phyloP scores from a whole-genome alignment of 2,329 filamentous ascomycete genomes.

The Penicillium occitanis region DNA sequence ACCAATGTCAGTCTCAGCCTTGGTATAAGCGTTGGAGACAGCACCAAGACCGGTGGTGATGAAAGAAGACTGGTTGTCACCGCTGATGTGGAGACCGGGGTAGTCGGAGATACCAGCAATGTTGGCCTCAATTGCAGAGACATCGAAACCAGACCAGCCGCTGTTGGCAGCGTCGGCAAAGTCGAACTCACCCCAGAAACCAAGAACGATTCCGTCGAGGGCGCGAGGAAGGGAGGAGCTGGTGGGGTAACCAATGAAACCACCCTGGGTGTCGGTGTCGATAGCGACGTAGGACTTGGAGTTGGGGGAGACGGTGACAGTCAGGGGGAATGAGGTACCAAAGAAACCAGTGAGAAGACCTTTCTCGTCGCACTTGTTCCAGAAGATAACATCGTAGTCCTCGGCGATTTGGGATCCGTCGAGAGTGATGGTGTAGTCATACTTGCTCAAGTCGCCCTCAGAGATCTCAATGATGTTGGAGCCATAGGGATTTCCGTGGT shows the following conservation, averaged over 20 bases:
- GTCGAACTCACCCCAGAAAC: slow-evolving; percentile 45
- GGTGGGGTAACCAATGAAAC: slow-evolving; percentile 34
- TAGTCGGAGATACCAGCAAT: slow-evolving; percentile 29
- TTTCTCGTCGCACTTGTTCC: slow-evolving; percentile 41
- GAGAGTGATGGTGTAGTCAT: slow-evolving; percentile 40
- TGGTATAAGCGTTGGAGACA: slow-evolving; percentile 37
- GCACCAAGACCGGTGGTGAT: slow-evolving; percentile 28
- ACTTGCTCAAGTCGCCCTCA: slow-evolving; percentile 33
- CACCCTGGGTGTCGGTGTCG: slow-evolving; percentile 40
- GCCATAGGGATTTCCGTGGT: slow-evolving; percentile 40
- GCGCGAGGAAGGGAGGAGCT: slow-evolving; percentile 29
- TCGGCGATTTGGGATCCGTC: slow-evolving; percentile 32
- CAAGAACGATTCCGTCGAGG: slow-evolving; percentile 35
- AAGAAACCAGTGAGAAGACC: slow-evolving; percentile 36
- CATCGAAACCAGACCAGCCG: slow-evolving; percentile 40
- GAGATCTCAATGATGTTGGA: slow-evolving; percentile 43
- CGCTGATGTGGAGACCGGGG: slow-evolving; percentile 40
- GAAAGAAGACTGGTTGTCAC: slow-evolving; percentile 32
- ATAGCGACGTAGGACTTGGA: slow-evolving; percentile 40
- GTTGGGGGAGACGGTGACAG: slow-evolving; percentile 32
- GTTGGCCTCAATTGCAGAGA: slow-evolving; percentile 42
- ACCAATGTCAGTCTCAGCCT: slow-evolving; percentile 28
- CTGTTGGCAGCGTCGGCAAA: slow-evolving; percentile 36
- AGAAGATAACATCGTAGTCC: slow-evolving; percentile 41
- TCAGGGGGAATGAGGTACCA: slow-evolving; percentile 35